Evolutionary conservation across 2,329 filamentous ascomycete species (phyloP), one percentile per base, ranked within the genome.

Genomic region (Cladophialophora immunda): DNA sequence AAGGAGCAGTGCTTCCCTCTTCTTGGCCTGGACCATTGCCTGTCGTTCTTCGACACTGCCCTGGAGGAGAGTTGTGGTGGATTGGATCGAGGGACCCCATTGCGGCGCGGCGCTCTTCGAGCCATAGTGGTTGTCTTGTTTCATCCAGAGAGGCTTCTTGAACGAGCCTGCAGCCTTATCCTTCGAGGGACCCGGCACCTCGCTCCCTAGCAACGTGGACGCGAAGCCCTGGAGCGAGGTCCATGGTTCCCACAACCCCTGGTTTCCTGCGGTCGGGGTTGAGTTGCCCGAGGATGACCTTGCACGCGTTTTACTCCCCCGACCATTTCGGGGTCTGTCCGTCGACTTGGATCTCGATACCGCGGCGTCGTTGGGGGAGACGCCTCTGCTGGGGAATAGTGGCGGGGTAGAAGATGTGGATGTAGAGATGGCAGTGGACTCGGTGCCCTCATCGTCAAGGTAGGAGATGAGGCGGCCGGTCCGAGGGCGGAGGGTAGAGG

Each of bases 181-280:
- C 22, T 75, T 64, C 36, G 74, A 66, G 4, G 73, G 66, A 29
- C 72, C 70, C 41, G 75, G 72, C 32, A 71, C 72, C 66, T 82
- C 80, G 57, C 75, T 80, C n/a, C 81, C 81, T 47, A 83, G 63
- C 30, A 83, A 75, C n/a, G 80, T 80, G 3, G 82, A 83, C n/a
- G 82, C 81, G 52, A 84, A 70, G 41, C 77, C 81, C 71, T 83
- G 81, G 55, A 84, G 73, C 17, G 81, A 83, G n/a, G 81, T 80
- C 82, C 82, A 84, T 29, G 79, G 78, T 64, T 82, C 81, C 70
- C 82, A 75, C 60, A 70, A 79, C 77, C 55, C 68, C 65, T 64
- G 57, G 22, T 58, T 57, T 59, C 58, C 61, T 34, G 50, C 19
- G 30, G 60, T n/a, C 4, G 34, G 36, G 25, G 56, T 54, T 57